Base-by-base conservation (phyloP, 257 asterid species). In the Solanum peruvianum region DNA sequence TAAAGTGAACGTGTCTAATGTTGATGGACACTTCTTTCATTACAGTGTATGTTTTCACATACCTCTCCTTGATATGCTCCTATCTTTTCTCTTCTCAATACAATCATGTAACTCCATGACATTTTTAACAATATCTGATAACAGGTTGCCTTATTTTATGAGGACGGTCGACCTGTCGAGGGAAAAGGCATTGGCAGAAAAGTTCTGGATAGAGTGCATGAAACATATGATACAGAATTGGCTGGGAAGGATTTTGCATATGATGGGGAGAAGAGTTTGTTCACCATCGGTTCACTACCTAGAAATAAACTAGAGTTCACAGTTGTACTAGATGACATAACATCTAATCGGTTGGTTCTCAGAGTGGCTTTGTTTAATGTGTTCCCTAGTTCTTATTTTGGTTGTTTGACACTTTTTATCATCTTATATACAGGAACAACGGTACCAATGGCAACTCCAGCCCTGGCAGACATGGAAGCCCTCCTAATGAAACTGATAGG, bases 101-200 rank as follows among this genome's bases (percentile, higher is more conserved):
- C 52, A 41, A 31, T 82, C 76, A 21, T 56, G 35, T 21, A 41
- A 20, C 15, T 58, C 33, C 31, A 9, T 14, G 31, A 31, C 20
- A 29, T 71, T 87, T 70, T 27, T 39, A 35, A 9, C 58, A 37
- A 60, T 80, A 14, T 35, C 27, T 44, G 11, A 58, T 35, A 7
- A 87, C 89, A 97, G 99, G 98, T 97, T 91, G 98, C 99, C 35
- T 93, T 97, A 23, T 91, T 89, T 87, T 97, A 94, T 56, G 98
- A 97, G 90, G 99, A 97, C 91, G 98, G 98, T 5, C 95, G 94
- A 66, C 98, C 98, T 3, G 98, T 95, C 12, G 99, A 97, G 66
- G 98, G 95, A 1, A 97, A 97, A 89, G 99, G 99, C 6, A 89
- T 97, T 11, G 99, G 99, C 18, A 94, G 99, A 88, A 92, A 93